Evolutionary conservation across 2,329 filamentous ascomycete genomes (phyloP).

Genomic region (Alternaria atra): DNA sequence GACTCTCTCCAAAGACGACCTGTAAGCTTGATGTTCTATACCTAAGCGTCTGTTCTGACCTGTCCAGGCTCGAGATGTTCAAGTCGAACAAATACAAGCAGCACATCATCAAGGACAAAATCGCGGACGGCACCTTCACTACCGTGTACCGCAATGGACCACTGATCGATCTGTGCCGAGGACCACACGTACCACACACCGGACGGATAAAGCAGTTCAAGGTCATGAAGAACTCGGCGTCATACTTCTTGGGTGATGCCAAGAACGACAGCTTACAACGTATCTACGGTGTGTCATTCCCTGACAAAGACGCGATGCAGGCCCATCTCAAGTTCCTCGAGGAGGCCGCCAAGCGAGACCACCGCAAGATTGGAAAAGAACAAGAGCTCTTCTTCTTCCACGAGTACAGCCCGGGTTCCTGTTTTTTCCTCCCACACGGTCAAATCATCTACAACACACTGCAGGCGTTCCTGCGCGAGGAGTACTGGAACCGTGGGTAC

Average conservation of each 20-base stretch:
- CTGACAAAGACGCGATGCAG: conserved; percentile 92
- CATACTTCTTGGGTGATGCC: conserved; percentile 94
- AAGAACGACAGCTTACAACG: conserved; percentile 95
- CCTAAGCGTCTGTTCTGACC: not conserved
- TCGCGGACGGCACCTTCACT: conserved; percentile 85
- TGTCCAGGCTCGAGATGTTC: conserved; percentile 81
- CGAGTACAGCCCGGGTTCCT: conserved; percentile 88
- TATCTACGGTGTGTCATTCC: conserved; percentile 96
- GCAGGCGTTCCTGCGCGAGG: conserved; percentile 78
- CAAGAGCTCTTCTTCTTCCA: conserved; percentile 99
- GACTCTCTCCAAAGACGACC: conserved; percentile 86
- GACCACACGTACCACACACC: conserved; percentile 93
- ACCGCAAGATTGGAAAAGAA: conserved; percentile 90
- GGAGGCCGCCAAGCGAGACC: conserved; percentile 97
- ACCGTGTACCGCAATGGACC: conserved; percentile 96
- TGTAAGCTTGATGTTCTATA: conserved; percentile 51
- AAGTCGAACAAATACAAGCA: conserved; percentile 98
- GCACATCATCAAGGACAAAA: conserved; percentile 94
- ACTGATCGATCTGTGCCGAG: conserved; percentile 92
- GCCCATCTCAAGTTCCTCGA: conserved; percentile 95
- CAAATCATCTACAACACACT: conserved; percentile 93
- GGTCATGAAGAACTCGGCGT: conserved; percentile 85
- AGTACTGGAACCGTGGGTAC: conserved; percentile 94
- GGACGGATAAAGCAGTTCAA: conserved; percentile 94
- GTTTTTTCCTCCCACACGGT: conserved; percentile 92